Percentiles rank a stretch among this genome's conserved stretches.
These are phyloP conservation scores for Pueraria montana DNA, from an alignment of 306 rosid genomes.

Conservation along the genomic window DNA sequence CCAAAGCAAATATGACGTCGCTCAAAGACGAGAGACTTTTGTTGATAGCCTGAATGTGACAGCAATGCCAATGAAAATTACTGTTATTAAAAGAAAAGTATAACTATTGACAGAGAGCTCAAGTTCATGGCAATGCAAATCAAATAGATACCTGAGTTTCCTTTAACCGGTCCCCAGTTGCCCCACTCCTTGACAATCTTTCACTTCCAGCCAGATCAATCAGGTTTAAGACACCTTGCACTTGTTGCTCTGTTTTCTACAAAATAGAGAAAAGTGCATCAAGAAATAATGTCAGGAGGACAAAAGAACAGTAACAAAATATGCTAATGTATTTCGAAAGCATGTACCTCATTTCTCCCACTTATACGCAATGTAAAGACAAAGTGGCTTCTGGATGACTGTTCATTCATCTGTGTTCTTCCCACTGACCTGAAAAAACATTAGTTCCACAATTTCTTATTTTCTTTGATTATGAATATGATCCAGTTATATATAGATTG, in stretches of 20 bases:
- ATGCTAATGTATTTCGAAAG: background rate
- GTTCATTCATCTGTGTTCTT: slow-evolving; percentile 95
- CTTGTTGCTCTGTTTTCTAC: slow-evolving; percentile 94
- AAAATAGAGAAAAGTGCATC: slow-evolving; percentile 36
- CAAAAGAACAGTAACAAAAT: slow-evolving; percentile 2
- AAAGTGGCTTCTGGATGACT: slow-evolving; percentile 95
- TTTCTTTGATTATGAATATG: slow-evolving; percentile 4
- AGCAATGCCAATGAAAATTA: slow-evolving; percentile 34
- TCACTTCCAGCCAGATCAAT: slow-evolving; percentile 98
- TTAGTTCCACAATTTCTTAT: slow-evolving; percentile 20
- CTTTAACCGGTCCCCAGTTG: slow-evolving; percentile 96
- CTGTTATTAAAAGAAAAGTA: slow-evolving; percentile 4
- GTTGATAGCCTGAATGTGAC: slow-evolving; percentile 80
- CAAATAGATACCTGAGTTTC: slow-evolving; percentile 85
- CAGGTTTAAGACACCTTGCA: slow-evolving; percentile 91
- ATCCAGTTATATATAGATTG: slow-evolving; percentile 14
- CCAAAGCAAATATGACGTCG: slow-evolving; percentile 94
- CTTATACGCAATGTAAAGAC: slow-evolving; percentile 93
- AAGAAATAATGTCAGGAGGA: slow-evolving; percentile 24
- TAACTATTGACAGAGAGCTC: background rate
- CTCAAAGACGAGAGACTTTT: slow-evolving; percentile 87
- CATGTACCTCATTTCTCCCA: slow-evolving; percentile 83
- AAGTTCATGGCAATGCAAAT: slow-evolving; percentile 21
- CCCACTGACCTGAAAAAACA: slow-evolving; percentile 85
- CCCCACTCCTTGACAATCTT: slow-evolving; percentile 90